Evolutionary conservation across 352 stramenopile species (phyloP).

Genomic region (Globisporangium okanoganense): DNA sequence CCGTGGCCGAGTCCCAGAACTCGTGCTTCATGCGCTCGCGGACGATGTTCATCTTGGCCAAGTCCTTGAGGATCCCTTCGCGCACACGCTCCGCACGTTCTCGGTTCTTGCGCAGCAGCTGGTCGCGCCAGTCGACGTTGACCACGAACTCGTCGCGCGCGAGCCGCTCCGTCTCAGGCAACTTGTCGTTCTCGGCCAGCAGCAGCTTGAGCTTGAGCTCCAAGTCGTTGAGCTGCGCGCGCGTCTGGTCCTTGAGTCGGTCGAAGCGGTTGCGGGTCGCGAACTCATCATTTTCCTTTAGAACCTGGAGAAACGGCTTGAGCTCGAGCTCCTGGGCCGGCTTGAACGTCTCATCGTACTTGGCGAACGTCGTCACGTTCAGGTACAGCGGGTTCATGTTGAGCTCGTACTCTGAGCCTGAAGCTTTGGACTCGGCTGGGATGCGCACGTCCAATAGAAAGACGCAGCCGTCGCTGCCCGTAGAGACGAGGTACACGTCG

Average conservation of each 20-base stretch:
- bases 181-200: constrained; percentile 62
- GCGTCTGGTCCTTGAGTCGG: constrained; percentile 60
- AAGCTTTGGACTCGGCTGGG: constrained; percentile 20
- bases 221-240: constrained; percentile 55
- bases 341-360: constrained; percentile 64
- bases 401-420: background rate
- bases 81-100: constrained; percentile 54
- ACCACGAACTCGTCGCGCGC: constrained; percentile 88
- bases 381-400: constrained; percentile 56
- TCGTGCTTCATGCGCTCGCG: constrained; percentile 86
- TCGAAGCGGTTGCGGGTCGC: constrained; percentile 57
- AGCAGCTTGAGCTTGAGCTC: constrained; percentile 63
- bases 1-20: constrained; percentile 86
- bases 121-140: constrained; percentile 73
- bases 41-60: constrained; percentile 75
- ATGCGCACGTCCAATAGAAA: constrained; percentile 65
- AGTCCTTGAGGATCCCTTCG: constrained; percentile 60
- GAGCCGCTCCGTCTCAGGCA: constrained; percentile 69
- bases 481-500: constrained; percentile 54
- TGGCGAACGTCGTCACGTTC: constrained; percentile 59
- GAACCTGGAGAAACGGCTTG: constrained; percentile 39
- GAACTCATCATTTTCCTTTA: constrained; percentile 29
- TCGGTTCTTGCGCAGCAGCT: constrained; percentile 45
- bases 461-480: constrained; percentile 55
- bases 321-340: constrained; percentile 36